Percentiles rank a stretch among this genome's conserved stretches.
Evolutionary conservation across 148 eudicot species (phyloP).

Genomic region (Simmondsia chinensis): DNA sequence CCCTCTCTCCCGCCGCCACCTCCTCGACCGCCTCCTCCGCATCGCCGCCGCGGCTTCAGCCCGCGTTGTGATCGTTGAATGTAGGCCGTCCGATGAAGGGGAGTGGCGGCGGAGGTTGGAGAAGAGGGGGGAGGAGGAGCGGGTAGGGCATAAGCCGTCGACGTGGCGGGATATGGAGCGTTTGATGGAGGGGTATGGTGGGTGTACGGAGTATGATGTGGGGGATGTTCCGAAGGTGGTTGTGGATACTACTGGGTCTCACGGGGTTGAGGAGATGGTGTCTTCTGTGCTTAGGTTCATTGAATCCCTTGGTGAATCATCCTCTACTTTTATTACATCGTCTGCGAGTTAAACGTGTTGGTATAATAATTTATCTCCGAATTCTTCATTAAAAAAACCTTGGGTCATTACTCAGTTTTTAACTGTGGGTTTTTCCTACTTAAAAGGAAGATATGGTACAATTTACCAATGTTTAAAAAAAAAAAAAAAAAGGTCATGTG

Average conservation of each 20-base stretch:
- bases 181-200: constrained; percentile 45
- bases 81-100: constrained; percentile 25
- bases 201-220: constrained; percentile 61
- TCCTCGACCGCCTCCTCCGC: constrained; percentile 29
- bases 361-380: no score
- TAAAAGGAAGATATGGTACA: no score
- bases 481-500: no score
- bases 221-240: constrained; percentile 52
- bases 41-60: constrained; percentile 26
- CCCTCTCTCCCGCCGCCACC: constrained; percentile 51
- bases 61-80: constrained; percentile 38
- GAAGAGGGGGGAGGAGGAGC: constrained; percentile 16
- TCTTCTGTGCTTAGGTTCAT: constrained; percentile 30
- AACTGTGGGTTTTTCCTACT: no score
- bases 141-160: constrained; percentile 65
- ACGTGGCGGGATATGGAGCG: constrained; percentile 61
- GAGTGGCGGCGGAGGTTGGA: constrained; percentile 43
- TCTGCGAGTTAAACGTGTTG: no score
- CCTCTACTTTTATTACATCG: no score
- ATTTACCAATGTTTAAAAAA: no score
- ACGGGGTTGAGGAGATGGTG: constrained; percentile 21
- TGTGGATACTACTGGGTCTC: constrained; percentile 50
- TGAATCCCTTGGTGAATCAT: constrained; percentile 7
- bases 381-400: no score
- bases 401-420: no score